These are phyloP conservation scores for Crithidia thermophila DNA, from an alignment of 208 protist genomes.

Conservation along the genomic window DNA sequence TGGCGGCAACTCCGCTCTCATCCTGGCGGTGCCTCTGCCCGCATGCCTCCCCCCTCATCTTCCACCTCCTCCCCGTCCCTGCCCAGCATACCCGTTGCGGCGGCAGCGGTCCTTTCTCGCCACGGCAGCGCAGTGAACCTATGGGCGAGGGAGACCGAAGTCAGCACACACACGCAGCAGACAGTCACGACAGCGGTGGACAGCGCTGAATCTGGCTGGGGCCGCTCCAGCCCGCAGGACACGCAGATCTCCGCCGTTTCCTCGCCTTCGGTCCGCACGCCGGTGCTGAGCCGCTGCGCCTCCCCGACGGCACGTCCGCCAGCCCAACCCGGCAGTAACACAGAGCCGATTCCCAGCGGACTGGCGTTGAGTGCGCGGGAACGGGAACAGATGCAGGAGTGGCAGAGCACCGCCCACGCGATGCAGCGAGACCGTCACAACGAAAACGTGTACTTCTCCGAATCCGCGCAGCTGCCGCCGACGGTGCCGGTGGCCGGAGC, in stretches of 20 bases:
- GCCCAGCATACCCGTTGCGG: slow-evolving; percentile 4
- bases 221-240: not conserved
- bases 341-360: no score
- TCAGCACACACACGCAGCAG: no score
- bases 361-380: slow-evolving; percentile 15
- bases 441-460: not conserved
- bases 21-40: slow-evolving; percentile 10
- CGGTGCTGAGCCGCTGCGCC: slow-evolving; percentile 7
- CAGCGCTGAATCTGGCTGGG: no score
- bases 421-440: slow-evolving; percentile 1
- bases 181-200: no score
- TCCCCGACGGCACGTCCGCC: slow-evolving; percentile 8
- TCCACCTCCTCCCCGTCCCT: not conserved
- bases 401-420: slow-evolving; percentile 5
- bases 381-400: slow-evolving; percentile 26
- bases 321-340: no score
- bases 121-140: no score
- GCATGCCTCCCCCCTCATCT: not conserved
- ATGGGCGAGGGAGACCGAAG: no score
- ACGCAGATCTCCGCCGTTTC: slow-evolving; percentile 12
- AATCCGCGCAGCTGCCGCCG: not conserved
- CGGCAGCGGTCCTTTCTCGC: not conserved
- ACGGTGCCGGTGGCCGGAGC: not conserved
- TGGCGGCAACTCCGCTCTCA: slow-evolving; percentile 31
- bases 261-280: slow-evolving; percentile 23